phyloP scores from a whole-genome alignment of 2,329 filamentous ascomycete species.

The Pseudogymnoascus sp. region DNA sequence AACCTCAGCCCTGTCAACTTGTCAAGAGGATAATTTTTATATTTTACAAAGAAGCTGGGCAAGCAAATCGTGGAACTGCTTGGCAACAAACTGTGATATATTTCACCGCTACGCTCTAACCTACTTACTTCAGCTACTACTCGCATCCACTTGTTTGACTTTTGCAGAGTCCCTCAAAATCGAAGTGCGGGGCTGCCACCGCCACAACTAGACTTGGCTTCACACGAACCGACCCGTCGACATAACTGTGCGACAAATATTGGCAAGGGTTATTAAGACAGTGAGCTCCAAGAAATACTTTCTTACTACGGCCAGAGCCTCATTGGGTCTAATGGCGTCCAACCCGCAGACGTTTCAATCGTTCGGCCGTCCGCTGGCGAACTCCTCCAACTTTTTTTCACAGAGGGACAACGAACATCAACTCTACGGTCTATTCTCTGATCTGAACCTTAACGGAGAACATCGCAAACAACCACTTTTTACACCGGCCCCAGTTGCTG shows the following conservation, averaged over 20 bases:
- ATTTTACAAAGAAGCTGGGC: conserved; percentile 10
- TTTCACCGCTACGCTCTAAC: background rate
- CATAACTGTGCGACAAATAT: background rate
- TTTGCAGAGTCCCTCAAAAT: background rate
- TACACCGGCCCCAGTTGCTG: background rate
- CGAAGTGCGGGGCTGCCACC: conserved; percentile 5
- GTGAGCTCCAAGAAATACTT: conserved; percentile 9
- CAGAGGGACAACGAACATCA: conserved; percentile 3
- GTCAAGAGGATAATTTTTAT: background rate
- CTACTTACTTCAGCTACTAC: background rate
- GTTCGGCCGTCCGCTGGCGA: conserved; percentile 8
- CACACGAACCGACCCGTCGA: background rate
- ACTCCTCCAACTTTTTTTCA: conserved; percentile 4
- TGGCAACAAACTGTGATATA: background rate
- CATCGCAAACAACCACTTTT: background rate
- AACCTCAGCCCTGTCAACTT: conserved; percentile 9
- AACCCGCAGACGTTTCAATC: conserved; percentile 11
- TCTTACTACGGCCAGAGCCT: conserved; percentile 5
- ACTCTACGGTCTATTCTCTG: conserved; percentile 4
- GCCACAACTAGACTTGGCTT: conserved; percentile 2
- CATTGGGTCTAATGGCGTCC: conserved; percentile 13
- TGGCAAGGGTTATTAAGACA: conserved; percentile 4
- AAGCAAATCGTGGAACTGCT: background rate
- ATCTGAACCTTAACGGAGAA: background rate
- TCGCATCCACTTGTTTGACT: background rate